Evolutionary conservation across 257 asterid species (phyloP).

Genomic region (Solanum rostratum): DNA sequence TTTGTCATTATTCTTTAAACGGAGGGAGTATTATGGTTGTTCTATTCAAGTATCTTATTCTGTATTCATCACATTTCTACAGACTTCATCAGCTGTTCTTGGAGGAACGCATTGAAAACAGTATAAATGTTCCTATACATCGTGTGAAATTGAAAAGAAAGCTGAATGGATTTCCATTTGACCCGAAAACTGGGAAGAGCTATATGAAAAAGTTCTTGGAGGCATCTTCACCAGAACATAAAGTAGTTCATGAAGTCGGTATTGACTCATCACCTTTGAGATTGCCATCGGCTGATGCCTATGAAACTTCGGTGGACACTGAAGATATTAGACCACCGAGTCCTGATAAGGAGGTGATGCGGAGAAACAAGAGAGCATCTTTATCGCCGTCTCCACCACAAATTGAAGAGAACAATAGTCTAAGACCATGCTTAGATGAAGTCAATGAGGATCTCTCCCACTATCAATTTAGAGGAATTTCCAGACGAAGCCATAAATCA

Average conservation of each 20-base stretch:
- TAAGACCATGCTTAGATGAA: slow-evolving; percentile 16
- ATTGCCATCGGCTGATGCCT: slow-evolving; percentile 20
- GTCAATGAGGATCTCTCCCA: slow-evolving; percentile 18
- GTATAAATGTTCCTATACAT: slow-evolving; percentile 35
- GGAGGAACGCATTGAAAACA: slow-evolving; percentile 66
- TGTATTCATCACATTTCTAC: slow-evolving; percentile 15
- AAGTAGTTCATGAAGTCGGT: slow-evolving; percentile 44
- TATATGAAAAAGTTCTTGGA: slow-evolving; percentile 68
- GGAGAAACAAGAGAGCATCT: slow-evolving; percentile 24
- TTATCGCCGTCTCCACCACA: slow-evolving; percentile 20
- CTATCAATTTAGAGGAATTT: slow-evolving; percentile 16
- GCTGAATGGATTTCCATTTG: slow-evolving; percentile 71
- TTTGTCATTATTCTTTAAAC: no score
- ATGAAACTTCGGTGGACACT: slow-evolving; percentile 26
- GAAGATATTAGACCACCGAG: slow-evolving; percentile 29
- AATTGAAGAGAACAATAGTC: slow-evolving; percentile 17
- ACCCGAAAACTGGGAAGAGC: slow-evolving; percentile 58
- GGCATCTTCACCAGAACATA: slow-evolving; percentile 64
- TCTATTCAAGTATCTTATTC: background rate
- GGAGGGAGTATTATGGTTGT: background rate
- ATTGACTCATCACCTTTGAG: slow-evolving; percentile 24
- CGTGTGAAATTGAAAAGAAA: slow-evolving; percentile 72
- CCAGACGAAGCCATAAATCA: slow-evolving; percentile 18
- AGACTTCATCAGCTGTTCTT: slow-evolving; percentile 84
- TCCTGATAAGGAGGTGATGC: slow-evolving; percentile 30